Evolutionary conservation across 129 eudicot genomes (phyloP).

Genomic region (Lactuca saligna): DNA sequence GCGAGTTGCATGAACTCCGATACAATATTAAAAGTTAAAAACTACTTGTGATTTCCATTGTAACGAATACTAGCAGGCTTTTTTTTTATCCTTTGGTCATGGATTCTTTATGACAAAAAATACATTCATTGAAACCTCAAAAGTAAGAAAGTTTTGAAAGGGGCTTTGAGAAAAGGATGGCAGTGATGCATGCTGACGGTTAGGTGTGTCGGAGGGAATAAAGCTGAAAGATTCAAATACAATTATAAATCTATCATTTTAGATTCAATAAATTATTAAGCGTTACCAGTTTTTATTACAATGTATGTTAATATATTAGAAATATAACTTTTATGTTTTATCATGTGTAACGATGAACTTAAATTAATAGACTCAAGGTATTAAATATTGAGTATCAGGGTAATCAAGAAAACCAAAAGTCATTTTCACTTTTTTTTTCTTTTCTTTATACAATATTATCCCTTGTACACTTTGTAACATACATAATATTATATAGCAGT

Average conservation of each 20-base stretch:
- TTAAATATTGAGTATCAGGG: constrained; percentile 4
- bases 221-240: constrained; percentile 27
- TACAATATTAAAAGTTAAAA: no score
- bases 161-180: constrained; percentile 37
- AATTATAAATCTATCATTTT: not conserved
- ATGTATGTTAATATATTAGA: not conserved
- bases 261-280: not conserved
- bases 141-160: constrained; percentile 23
- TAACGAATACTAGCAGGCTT: no score
- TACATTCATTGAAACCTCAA: constrained; percentile 32
- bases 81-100: no score
- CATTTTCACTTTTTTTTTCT: constrained; percentile 7
- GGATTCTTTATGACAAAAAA: constrained; percentile 26
- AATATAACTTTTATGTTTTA: not conserved
- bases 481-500: constrained; percentile 5
- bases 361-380: not conserved
- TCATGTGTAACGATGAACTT: not conserved
- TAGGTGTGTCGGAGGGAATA: constrained; percentile 41
- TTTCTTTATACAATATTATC: constrained; percentile 27
- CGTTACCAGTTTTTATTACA: no score
- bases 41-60: no score
- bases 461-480: constrained; percentile 24
- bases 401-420: not conserved
- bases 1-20: no score
- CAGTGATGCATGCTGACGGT: constrained; percentile 46